A percentile compares a stretch with the other conserved stretches of the same genome.
Evolutionary conservation across 169 alveolate species (phyloP).

Genomic region (Fabrea salina): DNA sequence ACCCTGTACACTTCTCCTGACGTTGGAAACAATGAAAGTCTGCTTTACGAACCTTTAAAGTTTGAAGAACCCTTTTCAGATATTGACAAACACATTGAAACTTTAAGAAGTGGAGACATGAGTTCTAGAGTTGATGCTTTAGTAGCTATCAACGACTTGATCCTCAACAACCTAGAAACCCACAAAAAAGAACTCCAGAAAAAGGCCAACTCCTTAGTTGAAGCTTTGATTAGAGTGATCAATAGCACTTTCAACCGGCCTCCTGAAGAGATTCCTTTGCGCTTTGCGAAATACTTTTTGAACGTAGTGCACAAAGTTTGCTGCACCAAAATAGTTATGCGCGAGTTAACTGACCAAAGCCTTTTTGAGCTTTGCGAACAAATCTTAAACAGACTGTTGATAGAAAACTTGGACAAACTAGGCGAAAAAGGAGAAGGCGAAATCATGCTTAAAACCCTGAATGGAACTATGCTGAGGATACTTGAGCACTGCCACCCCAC

Average conservation of each 20-base stretch:
- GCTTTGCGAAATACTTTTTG: constrained; percentile 67
- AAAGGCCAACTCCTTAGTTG: constrained; percentile 40
- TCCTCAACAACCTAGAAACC: constrained; percentile 20
- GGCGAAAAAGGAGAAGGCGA: constrained; percentile 70
- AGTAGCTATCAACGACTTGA: constrained; percentile 47
- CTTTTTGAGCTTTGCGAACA: constrained; percentile 55
- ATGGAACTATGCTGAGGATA: constrained; percentile 65
- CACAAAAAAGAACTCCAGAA: constrained; percentile 21
- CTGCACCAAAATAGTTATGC: constrained; percentile 58
- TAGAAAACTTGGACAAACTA: constrained; percentile 50
- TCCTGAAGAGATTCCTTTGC: constrained; percentile 48
- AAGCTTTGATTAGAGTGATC: constrained; percentile 40
- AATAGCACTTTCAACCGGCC: constrained; percentile 43
- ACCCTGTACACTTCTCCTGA: not conserved
- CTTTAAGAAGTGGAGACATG: constrained; percentile 49
- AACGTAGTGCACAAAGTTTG: constrained; percentile 56
- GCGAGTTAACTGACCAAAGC: constrained; percentile 44
- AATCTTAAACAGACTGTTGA: constrained; percentile 57
- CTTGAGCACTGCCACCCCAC: constrained; percentile 66
- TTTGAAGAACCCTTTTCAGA: constrained; percentile 31
- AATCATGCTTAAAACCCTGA: constrained; percentile 56
- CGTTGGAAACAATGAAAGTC: not conserved
- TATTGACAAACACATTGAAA: constrained; percentile 36
- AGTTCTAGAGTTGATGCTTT: constrained; percentile 53
- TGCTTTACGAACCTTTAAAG: constrained; percentile 6